Base-by-base conservation (phyloP, 1,284 basidiomycete genomes). In the Leccinum ponderosum region DNA sequence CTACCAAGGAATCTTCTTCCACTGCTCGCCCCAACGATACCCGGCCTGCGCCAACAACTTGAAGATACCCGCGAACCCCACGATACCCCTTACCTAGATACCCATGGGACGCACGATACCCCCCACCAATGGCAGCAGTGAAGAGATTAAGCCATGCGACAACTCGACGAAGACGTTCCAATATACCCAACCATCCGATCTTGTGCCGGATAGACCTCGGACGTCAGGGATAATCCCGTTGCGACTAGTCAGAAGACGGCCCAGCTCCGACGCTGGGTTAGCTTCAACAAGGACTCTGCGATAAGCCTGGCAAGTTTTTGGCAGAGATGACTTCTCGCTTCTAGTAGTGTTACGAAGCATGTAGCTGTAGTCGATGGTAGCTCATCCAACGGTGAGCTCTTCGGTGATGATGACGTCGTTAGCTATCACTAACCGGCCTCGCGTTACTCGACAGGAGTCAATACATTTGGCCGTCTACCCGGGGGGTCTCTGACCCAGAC, bases 401-500 rank as follows among this genome's bases (percentile, higher is more conserved):
- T 14, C 14, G 17, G 8, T 20, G 29, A 25, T 47, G 14, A 1
- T 48, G 11, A 1, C 15, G 15, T 57, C n/a, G 31, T 58, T 39
- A 33, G n/a, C 8, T 17, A 37, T 3, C 25, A 22, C 56, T 71
- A 6, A 72, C 29, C 2, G 3, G 17, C 31, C 51, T 67, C 20
- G 22, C 12, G 15, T 53, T 27, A 17, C 6, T 54, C n/a, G 9
- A 51, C 48, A 72, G 59, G 47, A 42, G 59, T 63, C 56, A 56
- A 66, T 53, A 29, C 17, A 51, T 44, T 22, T 53, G 47, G 7
- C 44, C 47, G 59, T 55, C 57, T 50, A 58, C 35, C 53, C 31
- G 29, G 64, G 35, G 53, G 59, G 66, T 66, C 66, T 68, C 61
- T 3, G 55, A 61, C 57, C 57, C 58, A 53, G 53, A 57, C 39